These are phyloP conservation scores for Physaria fendleri DNA, from an alignment of 345 rosid species.

Conservation along the genomic window DNA sequence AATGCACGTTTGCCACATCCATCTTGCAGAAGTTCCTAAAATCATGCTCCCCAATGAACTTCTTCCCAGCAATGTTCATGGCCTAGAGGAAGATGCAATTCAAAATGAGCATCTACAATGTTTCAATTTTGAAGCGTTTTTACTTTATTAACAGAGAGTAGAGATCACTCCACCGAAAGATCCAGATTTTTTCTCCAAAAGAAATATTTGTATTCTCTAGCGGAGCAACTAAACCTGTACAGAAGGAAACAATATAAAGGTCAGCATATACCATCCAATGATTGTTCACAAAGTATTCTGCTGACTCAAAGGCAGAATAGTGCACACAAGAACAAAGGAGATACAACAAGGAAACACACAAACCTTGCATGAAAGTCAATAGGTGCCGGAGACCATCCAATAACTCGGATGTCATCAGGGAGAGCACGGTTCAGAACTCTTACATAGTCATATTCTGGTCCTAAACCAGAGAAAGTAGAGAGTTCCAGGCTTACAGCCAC, in stretches of 20 bases:
- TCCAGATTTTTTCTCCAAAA: constrained; percentile 72
- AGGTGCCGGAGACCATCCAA: constrained; percentile 92
- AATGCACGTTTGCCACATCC: constrained; percentile 89
- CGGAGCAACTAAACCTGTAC: constrained; percentile 77
- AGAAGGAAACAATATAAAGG: constrained; percentile 6
- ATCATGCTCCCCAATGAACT: constrained; percentile 83
- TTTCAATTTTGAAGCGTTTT: not conserved
- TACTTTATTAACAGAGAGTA: constrained; percentile 5
- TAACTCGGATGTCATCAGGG: constrained; percentile 78
- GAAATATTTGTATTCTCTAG: constrained; percentile 76
- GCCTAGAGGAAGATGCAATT: constrained; percentile 36
- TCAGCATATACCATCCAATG: not conserved
- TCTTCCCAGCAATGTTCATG: constrained; percentile 80
- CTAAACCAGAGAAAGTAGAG: constrained; percentile 29
- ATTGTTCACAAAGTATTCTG: not conserved
- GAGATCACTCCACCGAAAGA: constrained; percentile 42
- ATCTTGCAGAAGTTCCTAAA: constrained; percentile 94
- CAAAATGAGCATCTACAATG: constrained; percentile 8
- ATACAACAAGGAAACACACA: constrained; percentile 7
- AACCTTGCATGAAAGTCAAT: constrained; percentile 89
- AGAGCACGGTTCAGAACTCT: constrained; percentile 80
- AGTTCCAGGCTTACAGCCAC: constrained; percentile 17
- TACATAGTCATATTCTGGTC: constrained; percentile 81
- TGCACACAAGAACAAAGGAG: not conserved
- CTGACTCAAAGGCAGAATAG: not conserved